Base-by-base conservation (phyloP, 441 rosid genomes). In the Croton setiger region DNA sequence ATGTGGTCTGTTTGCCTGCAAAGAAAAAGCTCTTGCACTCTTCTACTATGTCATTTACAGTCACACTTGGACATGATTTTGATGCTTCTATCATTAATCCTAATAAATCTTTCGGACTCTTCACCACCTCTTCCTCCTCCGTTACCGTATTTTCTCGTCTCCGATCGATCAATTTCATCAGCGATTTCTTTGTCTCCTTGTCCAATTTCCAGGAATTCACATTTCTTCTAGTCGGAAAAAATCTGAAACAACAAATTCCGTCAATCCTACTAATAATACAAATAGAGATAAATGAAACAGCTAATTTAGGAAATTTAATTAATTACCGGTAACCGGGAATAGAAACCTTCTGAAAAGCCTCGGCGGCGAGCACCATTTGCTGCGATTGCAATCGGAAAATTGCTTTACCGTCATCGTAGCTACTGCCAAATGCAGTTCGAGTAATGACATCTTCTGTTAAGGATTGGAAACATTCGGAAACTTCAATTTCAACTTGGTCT, bases 21-120 rank as follows among this genome's bases (percentile, higher is more conserved):
- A 95, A 95, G 87, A 95, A 90, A 75, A 95, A 95, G 78, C 91
- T 83, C 78, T 90, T 95, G 83, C 99, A 95, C 76, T 95, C 99
- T 77, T 90, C 99, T 17, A 92, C 88, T 5, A 95, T 92, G 86
- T 95, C 99, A 20, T 82, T 69, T 13, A 83, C 88, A 15, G 86
- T 86, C 68, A 95, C 79, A 45, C 81, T 72, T 20, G 76, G 43
- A 37, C 76, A 63, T 5, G 81, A 70, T 31, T 78, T 64, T 6
- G 89, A 85, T 20, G 96, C 96, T 33, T 87, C 74, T 48, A 95
- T 89, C 99, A 95, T 95, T 7, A 92, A 68, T 13, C 96, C 99
- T 35, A 95, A 37, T 79, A 95, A 71, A 77, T 95, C 99, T 70
- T 89, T 92, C 0, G 85, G 78, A 37, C 76, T n/a, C 64, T 67